These are phyloP conservation scores for Hypsizygus ulmarius DNA, from an alignment of 1,284 basidiomycete genomes.

Conservation along the genomic window DNA sequence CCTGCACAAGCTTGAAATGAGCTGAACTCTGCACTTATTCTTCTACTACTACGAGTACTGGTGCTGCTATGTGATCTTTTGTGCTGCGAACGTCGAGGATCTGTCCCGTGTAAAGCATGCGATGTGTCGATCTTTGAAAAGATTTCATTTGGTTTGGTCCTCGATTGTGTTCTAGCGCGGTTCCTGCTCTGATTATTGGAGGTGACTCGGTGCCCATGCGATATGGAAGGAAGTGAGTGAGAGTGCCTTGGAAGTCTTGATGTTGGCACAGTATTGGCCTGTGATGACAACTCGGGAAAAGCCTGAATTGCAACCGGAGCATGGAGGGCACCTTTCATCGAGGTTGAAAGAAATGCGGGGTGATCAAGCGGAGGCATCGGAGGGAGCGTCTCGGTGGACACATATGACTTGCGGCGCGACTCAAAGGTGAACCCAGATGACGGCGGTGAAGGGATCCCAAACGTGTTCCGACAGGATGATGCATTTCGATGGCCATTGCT, in stretches of 20 bases:
- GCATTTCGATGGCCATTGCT: conserved; percentile 16
- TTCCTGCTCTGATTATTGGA: conserved; percentile 9
- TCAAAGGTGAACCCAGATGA: conserved; percentile 23
- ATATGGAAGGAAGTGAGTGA: conserved; percentile 29
- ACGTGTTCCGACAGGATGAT: conserved; percentile 32
- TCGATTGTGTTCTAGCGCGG: conserved; percentile 17
- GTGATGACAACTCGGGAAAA: conserved; percentile 1
- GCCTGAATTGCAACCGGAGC: neutral
- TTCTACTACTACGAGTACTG: conserved; percentile 31
- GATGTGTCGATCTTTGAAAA: conserved; percentile 11
- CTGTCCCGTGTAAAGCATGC: conserved; percentile 11
- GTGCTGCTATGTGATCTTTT: conserved; percentile 29
- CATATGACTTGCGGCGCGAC: conserved; percentile 21
- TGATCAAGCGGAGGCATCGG: conserved; percentile 53
- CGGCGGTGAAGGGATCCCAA: conserved; percentile 32
- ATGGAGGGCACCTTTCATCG: conserved; percentile 14
- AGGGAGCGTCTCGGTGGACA: conserved; percentile 32
- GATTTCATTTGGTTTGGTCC: conserved; percentile 9
- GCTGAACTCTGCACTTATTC: conserved; percentile 38
- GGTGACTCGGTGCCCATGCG: conserved; percentile 1
- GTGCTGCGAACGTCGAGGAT: conserved; percentile 11
- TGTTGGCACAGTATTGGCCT: conserved; percentile 14
- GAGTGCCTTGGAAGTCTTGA: conserved; percentile 23
- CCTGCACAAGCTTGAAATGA: conserved; percentile 30
- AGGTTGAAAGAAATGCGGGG: conserved; percentile 38